phyloP scores from a whole-genome alignment of 331 rosid species.

The Pyracantha coccinea region DNA sequence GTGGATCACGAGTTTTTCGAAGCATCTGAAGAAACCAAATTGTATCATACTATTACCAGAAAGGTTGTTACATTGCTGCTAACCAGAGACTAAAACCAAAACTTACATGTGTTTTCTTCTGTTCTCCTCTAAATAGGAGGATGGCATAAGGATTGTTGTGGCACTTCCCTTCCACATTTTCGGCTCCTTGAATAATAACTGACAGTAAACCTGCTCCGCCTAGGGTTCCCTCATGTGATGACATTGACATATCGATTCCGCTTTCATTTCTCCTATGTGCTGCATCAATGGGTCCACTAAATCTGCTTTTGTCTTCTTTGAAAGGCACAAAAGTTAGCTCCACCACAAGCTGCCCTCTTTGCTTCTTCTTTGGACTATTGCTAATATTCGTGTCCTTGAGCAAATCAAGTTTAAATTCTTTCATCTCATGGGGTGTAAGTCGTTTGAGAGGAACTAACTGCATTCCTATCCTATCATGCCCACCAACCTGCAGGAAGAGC shows the following conservation, averaged over 20 bases:
- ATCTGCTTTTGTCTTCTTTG: constrained; percentile 58
- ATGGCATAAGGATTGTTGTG: constrained; percentile 86
- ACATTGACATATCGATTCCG: constrained; percentile 14
- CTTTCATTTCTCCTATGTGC: constrained; percentile 33
- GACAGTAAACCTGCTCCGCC: constrained; percentile 78
- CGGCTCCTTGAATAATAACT: constrained; percentile 57
- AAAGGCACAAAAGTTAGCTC: constrained; percentile 76
- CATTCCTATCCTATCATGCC: constrained; percentile 75
- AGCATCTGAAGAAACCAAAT: constrained; percentile 30
- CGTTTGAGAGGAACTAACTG: constrained; percentile 66
- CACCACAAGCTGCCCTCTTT: constrained; percentile 63
- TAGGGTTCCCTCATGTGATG: constrained; percentile 33
- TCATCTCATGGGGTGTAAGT: constrained; percentile 52
- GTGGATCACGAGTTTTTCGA: constrained; percentile 57
- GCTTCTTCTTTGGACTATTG: constrained; percentile 45
- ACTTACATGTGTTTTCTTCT: constrained; percentile 67
- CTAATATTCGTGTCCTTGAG: constrained; percentile 47
- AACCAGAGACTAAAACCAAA: not conserved
- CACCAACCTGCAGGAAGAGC: constrained; percentile 56
- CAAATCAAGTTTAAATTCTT: constrained; percentile 61
- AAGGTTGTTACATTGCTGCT: not conserved
- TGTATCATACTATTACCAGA: not conserved
- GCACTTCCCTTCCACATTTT: constrained; percentile 70
- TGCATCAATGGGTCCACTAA: constrained; percentile 14
- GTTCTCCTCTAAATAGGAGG: constrained; percentile 64